Conservation (phyloP, 305 asterid species). For the Fraxinus angustifolia region DNA sequence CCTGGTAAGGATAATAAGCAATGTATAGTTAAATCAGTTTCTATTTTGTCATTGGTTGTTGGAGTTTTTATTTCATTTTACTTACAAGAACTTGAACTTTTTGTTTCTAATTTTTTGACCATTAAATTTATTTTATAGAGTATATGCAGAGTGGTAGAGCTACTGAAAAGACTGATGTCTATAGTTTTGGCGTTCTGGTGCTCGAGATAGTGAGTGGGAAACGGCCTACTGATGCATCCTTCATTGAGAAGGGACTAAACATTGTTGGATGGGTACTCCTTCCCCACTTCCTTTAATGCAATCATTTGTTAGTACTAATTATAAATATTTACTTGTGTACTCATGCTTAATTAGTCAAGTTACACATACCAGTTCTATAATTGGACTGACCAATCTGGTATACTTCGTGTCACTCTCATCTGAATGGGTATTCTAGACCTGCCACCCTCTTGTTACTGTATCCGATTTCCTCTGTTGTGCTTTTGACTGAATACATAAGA, state of each 20-base stretch:
- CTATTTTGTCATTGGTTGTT: not conserved
- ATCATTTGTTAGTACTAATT: not conserved
- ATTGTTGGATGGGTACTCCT: slow-evolving; percentile 89
- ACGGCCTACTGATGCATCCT: slow-evolving; percentile 89
- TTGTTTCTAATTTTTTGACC: slow-evolving; percentile 10
- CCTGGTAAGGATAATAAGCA: slow-evolving; percentile 55
- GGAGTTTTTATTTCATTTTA: not conserved
- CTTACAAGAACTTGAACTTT: slow-evolving; percentile 4
- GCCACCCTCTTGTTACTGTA: not conserved
- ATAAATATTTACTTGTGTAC: not conserved
- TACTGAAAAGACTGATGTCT: slow-evolving; percentile 90
- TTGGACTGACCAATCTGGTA: not conserved
- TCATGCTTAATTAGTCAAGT: not conserved
- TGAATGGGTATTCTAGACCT: not conserved
- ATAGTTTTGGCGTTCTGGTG: slow-evolving; percentile 85
- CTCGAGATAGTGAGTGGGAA: slow-evolving; percentile 87
- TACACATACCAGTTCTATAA: not conserved
- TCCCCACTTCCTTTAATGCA: slow-evolving; percentile 3
- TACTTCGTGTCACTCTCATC: not conserved
- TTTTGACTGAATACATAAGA: not conserved
- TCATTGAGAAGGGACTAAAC: slow-evolving; percentile 93
- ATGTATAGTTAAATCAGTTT: not conserved
- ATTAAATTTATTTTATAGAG: slow-evolving; percentile 39
- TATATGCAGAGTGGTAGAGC: slow-evolving; percentile 98
- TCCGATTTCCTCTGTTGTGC: not conserved